These are phyloP conservation scores for Penicillium occitanis DNA, from an alignment of 2,329 filamentous ascomycete genomes.

Conservation along the genomic window DNA sequence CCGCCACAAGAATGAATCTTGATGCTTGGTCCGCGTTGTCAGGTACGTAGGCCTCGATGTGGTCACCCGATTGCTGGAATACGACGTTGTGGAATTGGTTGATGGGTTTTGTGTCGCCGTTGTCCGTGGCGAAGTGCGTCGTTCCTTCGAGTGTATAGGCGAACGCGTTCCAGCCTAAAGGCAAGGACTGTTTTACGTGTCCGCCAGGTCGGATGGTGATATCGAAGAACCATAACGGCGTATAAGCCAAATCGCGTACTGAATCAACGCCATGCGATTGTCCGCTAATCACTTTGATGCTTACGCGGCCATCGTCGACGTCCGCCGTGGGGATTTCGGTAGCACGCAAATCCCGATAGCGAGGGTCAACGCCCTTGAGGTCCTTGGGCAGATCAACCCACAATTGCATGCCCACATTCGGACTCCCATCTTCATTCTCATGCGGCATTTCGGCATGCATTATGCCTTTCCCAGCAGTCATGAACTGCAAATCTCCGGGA, in stretches of 20 bases:
- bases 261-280: conserved; percentile 80
- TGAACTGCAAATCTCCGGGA: conserved; percentile 91
- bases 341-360: conserved; percentile 82
- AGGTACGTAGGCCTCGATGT: conserved; percentile 68
- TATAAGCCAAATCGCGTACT: conserved; percentile 88
- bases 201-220: conserved; percentile 78
- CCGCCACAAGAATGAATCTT: conserved; percentile 67
- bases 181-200: conserved; percentile 70
- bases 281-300: conserved; percentile 87
- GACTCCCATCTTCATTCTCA: conserved; percentile 69
- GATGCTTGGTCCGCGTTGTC: conserved; percentile 59
- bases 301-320: conserved; percentile 69
- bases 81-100: conserved; percentile 81
- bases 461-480: conserved; percentile 90
- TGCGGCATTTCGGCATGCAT: conserved; percentile 95
- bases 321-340: conserved; percentile 75
- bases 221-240: conserved; percentile 94
- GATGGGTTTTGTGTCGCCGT: conserved; percentile 30
- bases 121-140: conserved; percentile 59
- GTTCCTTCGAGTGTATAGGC: conserved; percentile 79
- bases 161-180: conserved; percentile 84
- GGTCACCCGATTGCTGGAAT: conserved; percentile 76
- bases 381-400: conserved; percentile 88
- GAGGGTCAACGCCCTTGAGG: conserved; percentile 84
- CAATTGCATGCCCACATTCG: conserved; percentile 85